phyloP scores from a whole-genome alignment of 2,329 filamentous ascomycete genomes.

The Remersonia thermophila region DNA sequence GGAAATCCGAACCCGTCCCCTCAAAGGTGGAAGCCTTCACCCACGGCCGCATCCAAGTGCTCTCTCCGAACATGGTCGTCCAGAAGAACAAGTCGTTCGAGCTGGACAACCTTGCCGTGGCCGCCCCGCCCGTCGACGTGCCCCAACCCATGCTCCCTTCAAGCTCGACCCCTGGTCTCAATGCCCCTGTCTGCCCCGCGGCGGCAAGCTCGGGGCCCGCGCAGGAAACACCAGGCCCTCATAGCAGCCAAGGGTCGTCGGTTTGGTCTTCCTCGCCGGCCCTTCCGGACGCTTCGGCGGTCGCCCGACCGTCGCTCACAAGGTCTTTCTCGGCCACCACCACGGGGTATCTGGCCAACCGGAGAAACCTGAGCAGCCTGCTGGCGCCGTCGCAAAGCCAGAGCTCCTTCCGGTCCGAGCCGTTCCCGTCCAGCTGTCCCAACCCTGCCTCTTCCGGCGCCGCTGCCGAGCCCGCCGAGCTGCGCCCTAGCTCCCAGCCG shows the following conservation, averaged over 20 bases:
- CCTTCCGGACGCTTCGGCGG: not conserved
- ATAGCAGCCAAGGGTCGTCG: not conserved
- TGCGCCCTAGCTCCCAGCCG: conserved; percentile 22
- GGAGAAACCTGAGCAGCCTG: conserved; percentile 42
- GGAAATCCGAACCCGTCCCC: conserved; percentile 74
- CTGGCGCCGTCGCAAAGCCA: conserved; percentile 35
- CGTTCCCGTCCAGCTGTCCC: no score
- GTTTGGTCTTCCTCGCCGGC: not conserved
- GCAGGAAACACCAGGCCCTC: not conserved
- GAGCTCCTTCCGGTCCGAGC: conserved; percentile 9
- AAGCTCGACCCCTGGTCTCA: no score
- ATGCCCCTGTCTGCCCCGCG: not conserved
- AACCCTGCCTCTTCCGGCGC: conserved; percentile 28
- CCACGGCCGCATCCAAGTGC: conserved; percentile 40
- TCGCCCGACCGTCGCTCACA: conserved; percentile 20
- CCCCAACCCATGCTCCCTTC: no score
- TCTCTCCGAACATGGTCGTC: conserved; percentile 33
- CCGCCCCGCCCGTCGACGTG: no score
- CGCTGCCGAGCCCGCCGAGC: conserved; percentile 17
- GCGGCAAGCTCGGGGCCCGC: not conserved
- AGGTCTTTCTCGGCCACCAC: conserved; percentile 32
- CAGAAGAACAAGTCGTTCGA: conserved; percentile 18
- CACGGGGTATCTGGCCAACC: conserved; percentile 41
- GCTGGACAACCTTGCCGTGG: conserved; percentile 4
- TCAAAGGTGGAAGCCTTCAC: conserved; percentile 56